Conservation (phyloP, 164 flowering plant genomes). For the Santalum album region DNA sequence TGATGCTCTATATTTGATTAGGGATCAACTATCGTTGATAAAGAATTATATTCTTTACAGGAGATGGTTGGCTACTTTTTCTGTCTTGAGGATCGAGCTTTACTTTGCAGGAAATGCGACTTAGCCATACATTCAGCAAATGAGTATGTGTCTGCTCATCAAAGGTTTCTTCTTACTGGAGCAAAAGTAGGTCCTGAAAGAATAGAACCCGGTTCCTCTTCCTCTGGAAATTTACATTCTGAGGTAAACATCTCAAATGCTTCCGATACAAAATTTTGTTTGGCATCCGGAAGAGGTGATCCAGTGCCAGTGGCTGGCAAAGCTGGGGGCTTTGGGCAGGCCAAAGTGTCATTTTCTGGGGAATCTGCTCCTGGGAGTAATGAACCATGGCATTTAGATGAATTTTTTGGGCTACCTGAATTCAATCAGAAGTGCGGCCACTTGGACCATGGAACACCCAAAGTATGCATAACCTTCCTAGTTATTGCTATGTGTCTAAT, state of each 20-base stretch:
- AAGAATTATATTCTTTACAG: conserved; percentile 27
- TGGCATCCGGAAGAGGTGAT: conserved; percentile 19
- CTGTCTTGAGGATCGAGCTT: conserved; percentile 87
- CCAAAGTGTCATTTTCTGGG: conserved; percentile 32
- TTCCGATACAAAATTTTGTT: conserved; percentile 8
- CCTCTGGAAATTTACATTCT: conserved; percentile 28
- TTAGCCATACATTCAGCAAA: conserved; percentile 74
- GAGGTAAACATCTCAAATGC: conserved; percentile 11
- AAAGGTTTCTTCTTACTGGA: conserved; percentile 87
- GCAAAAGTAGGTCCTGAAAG: conserved; percentile 77
- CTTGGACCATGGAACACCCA: conserved; percentile 61
- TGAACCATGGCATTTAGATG: conserved; percentile 71
- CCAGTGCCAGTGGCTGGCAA: conserved; percentile 20
- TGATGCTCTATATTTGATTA: too few relatives aligned
- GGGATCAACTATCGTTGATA: background rate
- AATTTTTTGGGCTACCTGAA: conserved; percentile 50
- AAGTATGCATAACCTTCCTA: conserved; percentile 31
- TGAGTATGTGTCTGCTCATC: conserved; percentile 56
- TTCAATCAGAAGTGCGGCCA: conserved; percentile 36
- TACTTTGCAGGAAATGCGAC: conserved; percentile 88
- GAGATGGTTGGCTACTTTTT: conserved; percentile 80
- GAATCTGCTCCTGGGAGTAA: conserved; percentile 42
- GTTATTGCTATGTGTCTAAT: background rate
- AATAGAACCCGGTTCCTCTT: conserved; percentile 32
- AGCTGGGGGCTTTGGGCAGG: conserved; percentile 18